These are phyloP conservation scores for Triangularia verruculosa DNA, from an alignment of 2,329 filamentous ascomycete species.

Conservation along the genomic window DNA sequence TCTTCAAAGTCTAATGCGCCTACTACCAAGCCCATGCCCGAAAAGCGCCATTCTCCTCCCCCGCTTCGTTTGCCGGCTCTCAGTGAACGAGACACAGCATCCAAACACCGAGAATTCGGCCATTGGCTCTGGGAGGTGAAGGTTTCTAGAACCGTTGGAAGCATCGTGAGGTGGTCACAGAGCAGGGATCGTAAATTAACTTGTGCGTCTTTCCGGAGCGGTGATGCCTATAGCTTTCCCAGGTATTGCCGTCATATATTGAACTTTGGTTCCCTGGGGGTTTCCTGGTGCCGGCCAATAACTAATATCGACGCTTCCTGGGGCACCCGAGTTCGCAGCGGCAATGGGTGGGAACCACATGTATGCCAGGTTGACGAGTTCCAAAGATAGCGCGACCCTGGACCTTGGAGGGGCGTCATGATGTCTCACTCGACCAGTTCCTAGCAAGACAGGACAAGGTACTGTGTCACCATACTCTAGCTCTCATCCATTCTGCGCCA, in stretches of 20 bases:
- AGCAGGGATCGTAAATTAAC: background rate
- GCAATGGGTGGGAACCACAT: background rate
- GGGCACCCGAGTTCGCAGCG: constrained; percentile 1
- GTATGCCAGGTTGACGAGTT: constrained; percentile 13
- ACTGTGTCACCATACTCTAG: constrained; percentile 7
- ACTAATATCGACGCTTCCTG: background rate
- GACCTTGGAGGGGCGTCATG: constrained; percentile 13
- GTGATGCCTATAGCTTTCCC: background rate
- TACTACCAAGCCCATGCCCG: background rate
- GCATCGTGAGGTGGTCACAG: background rate
- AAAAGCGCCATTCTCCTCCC: background rate
- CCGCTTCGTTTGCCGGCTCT: background rate
- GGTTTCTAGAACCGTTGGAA: background rate
- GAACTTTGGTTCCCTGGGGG: background rate
- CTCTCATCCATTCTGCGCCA: background rate
- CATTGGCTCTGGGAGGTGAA: constrained; percentile 1
- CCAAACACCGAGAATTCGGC: constrained; percentile 6
- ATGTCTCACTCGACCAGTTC: constrained; percentile 8
- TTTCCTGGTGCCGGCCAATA: background rate
- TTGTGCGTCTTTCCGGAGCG: background rate
- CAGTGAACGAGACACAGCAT: constrained; percentile 5
- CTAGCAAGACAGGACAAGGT: constrained; percentile 4
- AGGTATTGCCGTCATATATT: background rate
- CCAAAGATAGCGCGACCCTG: constrained; percentile 5
- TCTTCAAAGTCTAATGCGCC: background rate